These are phyloP conservation scores for Starmerella sirachaensis DNA, from an alignment of 805 yeast genomes.

Conservation along the genomic window DNA sequence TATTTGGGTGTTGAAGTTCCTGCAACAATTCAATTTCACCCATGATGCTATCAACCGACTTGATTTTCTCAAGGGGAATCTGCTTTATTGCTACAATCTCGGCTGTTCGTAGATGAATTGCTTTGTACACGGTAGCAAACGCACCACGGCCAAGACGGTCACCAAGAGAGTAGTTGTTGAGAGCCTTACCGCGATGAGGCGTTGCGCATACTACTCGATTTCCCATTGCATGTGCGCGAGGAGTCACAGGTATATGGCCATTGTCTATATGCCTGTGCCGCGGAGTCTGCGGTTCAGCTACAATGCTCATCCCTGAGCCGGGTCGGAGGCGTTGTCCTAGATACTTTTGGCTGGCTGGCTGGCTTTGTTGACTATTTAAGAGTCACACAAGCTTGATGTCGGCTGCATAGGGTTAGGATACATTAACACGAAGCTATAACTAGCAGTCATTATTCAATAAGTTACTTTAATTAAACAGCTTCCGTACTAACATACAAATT, in stretches of 20 bases:
- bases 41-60: constrained; percentile 36
- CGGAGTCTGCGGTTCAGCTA: constrained; percentile 12
- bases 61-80: constrained; percentile 39
- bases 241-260: constrained; percentile 4
- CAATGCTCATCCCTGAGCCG: constrained; percentile 1
- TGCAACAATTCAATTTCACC: constrained; percentile 57
- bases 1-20: constrained; percentile 52
- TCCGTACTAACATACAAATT: too few species aligned
- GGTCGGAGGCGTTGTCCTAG: background rate
- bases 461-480: too few species aligned
- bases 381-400: too few species aligned
- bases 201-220: constrained; percentile 22
- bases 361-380: constrained; percentile 3
- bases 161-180: constrained; percentile 29
- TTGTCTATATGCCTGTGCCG: background rate
- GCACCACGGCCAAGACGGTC: constrained; percentile 83
- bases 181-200: constrained; percentile 20
- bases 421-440: too few species aligned
- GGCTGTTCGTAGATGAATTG: constrained; percentile 51
- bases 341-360: background rate
- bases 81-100: constrained; percentile 72
- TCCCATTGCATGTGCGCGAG: constrained; percentile 21
- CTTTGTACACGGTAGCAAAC: constrained; percentile 74
- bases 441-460: too few species aligned
- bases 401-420: too few species aligned